These are phyloP conservation scores for Sclerotinia glacialis DNA, from an alignment of 2,329 filamentous ascomycete genomes.

Conservation along the genomic window DNA sequence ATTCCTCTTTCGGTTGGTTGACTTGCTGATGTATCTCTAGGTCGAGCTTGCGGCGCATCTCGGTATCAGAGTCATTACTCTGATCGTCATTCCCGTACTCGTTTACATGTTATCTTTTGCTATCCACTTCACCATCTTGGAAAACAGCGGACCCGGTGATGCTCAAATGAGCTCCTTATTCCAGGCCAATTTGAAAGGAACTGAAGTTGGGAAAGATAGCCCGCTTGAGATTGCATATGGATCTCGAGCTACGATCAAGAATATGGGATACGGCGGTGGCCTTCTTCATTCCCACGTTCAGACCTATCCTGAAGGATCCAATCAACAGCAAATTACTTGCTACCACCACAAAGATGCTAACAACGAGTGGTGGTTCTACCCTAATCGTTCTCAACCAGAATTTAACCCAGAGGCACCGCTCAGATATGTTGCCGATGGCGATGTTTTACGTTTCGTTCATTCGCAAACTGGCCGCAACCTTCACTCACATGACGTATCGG, in stretches of 20 bases:
- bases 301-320: constrained; percentile 90
- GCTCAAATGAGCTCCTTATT: constrained; percentile 99
- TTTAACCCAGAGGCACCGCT: constrained; percentile 71
- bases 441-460: constrained; percentile 83
- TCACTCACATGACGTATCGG: constrained; percentile 87
- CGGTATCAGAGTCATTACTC: constrained; percentile 72
- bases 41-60: constrained; percentile 74
- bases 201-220: constrained; percentile 90
- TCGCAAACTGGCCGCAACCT: constrained; percentile 95
- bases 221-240: constrained; percentile 88
- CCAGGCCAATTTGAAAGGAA: constrained; percentile 92
- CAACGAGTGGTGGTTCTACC: constrained; percentile 99
- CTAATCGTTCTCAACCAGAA: constrained; percentile 73
- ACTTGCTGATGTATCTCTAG: constrained; percentile 37
- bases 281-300: constrained; percentile 95
- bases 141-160: constrained; percentile 91
- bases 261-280: constrained; percentile 98
- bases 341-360: constrained; percentile 99
- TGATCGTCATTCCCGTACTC: constrained; percentile 83
- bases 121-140: constrained; percentile 88
- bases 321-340: constrained; percentile 95
- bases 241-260: constrained; percentile 90
- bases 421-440: constrained; percentile 72
- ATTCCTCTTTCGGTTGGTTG: background rate
- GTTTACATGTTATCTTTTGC: constrained; percentile 97